Evolutionary conservation across 1,284 basidiomycete species (phyloP), one percentile per base, ranked within the genome.

Genomic region (Tetrapyrgos nigripes): DNA sequence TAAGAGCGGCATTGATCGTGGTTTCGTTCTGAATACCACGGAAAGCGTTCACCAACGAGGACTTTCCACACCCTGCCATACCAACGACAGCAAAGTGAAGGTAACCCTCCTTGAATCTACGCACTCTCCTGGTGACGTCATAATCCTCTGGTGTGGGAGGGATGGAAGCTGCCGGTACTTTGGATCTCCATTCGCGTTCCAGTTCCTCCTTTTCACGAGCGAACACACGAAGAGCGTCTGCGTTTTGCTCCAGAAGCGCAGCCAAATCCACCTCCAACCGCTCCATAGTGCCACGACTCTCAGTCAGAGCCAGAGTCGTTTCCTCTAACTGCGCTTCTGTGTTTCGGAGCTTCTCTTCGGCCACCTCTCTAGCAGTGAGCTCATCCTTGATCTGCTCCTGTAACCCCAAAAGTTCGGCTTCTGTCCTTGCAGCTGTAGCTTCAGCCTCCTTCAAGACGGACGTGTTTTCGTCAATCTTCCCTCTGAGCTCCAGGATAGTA

Each of bases 31-130:
- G 5, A 60, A 67, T 61, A 21, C 74, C 66, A 13, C 75, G 70
- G 50, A 77, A 53, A 3, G 68, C 67, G 54, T 76, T 76, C 57
- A 76, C 66, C 49, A 74, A 49, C 14, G 73, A 71, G 1, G 75
- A 76, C 59, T 77, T 76, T 1, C 75, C 75, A 11, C 74, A 73
- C 8, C 74, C 74, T 14, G 72, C 66, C 10, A 70, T 47, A 1
- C 74, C 74, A 27, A 71, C 70, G 19, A 76, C 50, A 10, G 72
- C 75, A 35, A 73, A 62, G 52, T 76, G 71, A 54, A 52, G 37
- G 17, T 33, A 26, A 1, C 71, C 70, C 11, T 69, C 60, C 46
- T 55, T 64, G 61, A 75, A 72, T 48, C 65, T 64, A 13, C 71
- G 53, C 17, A 59, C 63, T 19, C 56, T 31, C 56, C 71, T 75